Conservation (phyloP, 495 filamentous ascomycete genomes). For the Aspergillus funiculosus region DNA sequence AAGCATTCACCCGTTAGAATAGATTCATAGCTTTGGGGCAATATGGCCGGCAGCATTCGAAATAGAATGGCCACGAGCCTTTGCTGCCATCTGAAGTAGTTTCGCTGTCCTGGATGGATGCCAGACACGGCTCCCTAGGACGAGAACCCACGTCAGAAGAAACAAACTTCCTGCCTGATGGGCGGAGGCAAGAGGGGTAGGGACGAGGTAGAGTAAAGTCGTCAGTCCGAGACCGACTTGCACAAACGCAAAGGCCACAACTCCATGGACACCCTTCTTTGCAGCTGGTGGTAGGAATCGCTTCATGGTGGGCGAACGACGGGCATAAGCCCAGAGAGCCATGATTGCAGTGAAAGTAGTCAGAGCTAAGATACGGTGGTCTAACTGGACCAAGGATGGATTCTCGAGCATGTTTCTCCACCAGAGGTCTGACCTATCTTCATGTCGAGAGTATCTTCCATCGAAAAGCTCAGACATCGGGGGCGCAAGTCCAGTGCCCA, state of each 20-base stretch:
- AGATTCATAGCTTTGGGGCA: slow-evolving; percentile 26
- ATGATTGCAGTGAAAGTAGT: slow-evolving; percentile 81
- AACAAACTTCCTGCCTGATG: slow-evolving; percentile 91
- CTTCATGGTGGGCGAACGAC: slow-evolving; percentile 55
- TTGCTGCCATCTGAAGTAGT: slow-evolving; percentile 42
- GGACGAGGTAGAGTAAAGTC: slow-evolving; percentile 89
- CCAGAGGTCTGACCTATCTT: slow-evolving; percentile 73
- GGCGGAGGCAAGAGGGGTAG: slow-evolving; percentile 76
- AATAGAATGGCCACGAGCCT: slow-evolving; percentile 30
- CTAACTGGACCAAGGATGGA: slow-evolving; percentile 85
- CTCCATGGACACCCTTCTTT: slow-evolving; percentile 65
- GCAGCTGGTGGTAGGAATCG: slow-evolving; percentile 58
- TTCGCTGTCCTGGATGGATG: slow-evolving; percentile 47
- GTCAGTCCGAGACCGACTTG: slow-evolving; percentile 83
- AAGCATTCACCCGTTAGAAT: neutral
- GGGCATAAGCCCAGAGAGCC: slow-evolving; percentile 68
- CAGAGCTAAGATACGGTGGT: slow-evolving; percentile 87
- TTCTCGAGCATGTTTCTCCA: slow-evolving; percentile 98
- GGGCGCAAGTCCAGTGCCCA: slow-evolving; percentile 78
- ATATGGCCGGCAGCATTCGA: slow-evolving; percentile 24
- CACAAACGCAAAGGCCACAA: slow-evolving; percentile 74
- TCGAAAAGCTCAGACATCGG: slow-evolving; percentile 78
- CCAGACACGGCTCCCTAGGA: slow-evolving; percentile 63
- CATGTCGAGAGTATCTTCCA: slow-evolving; percentile 73
- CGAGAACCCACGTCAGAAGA: slow-evolving; percentile 71